Evolutionary conservation across 805 yeast genomes (phyloP), one percentile per base, ranked within the genome.

Genomic region (Ogataea dorogensis): DNA sequence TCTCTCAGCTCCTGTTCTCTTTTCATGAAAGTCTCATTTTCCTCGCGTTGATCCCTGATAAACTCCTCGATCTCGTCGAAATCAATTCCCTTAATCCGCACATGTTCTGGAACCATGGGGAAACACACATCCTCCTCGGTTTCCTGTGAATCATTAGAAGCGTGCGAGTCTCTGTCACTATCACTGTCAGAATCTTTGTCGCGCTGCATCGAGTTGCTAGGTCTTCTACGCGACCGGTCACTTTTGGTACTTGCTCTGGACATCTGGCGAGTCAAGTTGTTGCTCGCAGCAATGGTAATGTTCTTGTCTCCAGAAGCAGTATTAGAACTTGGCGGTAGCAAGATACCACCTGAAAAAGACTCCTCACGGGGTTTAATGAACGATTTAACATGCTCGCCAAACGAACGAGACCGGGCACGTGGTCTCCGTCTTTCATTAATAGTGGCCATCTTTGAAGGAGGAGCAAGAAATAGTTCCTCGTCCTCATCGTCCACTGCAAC

Each of bases 121-220:
- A 89, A 89, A 68, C 98, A 91, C 28, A 91, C 98, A 72, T 91
- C 98, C 56, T 87, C 96, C 54, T 91, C 98, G 0, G 96, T 87
- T 55, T 88, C 96, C 50, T 86, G 95, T 4, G 89, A 80, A 13
- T 80, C 77, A 46, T 87, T 70, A 7, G 91, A 81, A 2, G 80
- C 84, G 49, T 77, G 85, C 2, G 89, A 82, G 49, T 75, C 82
- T 14, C 71, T 73, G 46, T 83, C 91, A 42, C 79, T 73, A 50
- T 81, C 87, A 25, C 65, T 59, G 10, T 61, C 64, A 24, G 40
- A 39, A 4, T 57, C 43, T 14, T 18, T 28, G 20, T 35, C 38
- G 9, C 43, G 49, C 20, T 38, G 35, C 12, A 21, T 33, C 16
- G 40, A 16, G 31, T 48, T 38, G 24, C 42, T 44, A 9, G 40